phyloP scores from a whole-genome alignment of 345 rosid species.

The Eucalyptus cloeziana region DNA sequence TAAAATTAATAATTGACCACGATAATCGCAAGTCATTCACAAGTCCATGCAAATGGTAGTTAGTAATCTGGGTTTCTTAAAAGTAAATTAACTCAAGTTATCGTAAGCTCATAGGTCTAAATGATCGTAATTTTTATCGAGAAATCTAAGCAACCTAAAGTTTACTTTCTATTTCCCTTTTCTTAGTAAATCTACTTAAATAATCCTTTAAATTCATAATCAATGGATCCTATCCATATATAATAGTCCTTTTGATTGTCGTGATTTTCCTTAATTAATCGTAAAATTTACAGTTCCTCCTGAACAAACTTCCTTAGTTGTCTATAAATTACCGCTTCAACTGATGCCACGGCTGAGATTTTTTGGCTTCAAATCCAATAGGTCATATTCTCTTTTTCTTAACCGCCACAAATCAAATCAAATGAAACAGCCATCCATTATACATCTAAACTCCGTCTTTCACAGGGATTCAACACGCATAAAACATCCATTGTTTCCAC shows the following conservation, averaged over 20 bases:
- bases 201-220: background rate
- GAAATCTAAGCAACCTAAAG: no score
- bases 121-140: no score
- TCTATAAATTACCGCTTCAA: background rate
- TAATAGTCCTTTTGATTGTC: fast-evolving
- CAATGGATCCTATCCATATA: background rate
- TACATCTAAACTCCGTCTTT: background rate
- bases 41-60: no score
- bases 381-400: background rate
- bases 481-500: background rate
- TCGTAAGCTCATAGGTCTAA: fast-evolving
- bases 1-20: no score
- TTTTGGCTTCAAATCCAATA: background rate
- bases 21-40: no score
- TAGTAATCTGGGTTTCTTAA: fast-evolving
- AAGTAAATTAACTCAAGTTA: no score
- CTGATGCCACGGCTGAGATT: background rate
- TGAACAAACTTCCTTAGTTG: background rate
- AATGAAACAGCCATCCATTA: background rate
- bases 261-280: background rate
- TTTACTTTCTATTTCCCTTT: no score
- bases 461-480: background rate
- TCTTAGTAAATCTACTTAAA: background rate
- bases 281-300: no score
- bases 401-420: background rate